These are phyloP conservation scores for Psidium friedrichsthalianum DNA, from an alignment of 345 rosid species.

Conservation along the genomic window DNA sequence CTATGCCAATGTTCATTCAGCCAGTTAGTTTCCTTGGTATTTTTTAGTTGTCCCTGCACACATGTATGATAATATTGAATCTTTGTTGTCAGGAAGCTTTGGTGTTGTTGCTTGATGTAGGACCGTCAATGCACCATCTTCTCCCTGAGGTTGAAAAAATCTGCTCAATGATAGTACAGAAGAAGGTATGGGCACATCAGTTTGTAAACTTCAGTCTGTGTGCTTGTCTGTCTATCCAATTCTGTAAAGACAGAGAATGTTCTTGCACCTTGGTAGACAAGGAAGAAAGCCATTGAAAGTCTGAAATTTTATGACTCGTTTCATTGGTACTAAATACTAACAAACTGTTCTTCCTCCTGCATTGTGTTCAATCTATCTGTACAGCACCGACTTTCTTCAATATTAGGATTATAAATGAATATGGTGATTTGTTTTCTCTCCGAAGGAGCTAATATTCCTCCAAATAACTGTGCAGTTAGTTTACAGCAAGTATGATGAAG, in stretches of 20 bases:
- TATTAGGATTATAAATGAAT: background rate
- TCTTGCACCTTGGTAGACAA: background rate
- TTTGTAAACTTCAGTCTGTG: background rate
- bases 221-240: background rate
- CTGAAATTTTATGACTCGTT: background rate
- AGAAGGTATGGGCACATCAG: constrained; percentile 39
- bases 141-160: constrained; percentile 56
- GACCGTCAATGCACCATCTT: constrained; percentile 65
- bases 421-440: background rate
- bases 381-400: background rate
- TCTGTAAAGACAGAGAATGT: background rate
- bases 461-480: constrained; percentile 47
- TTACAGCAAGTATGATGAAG: constrained; percentile 66
- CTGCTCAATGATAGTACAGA: constrained; percentile 59
- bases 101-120: constrained; percentile 73
- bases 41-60: background rate
- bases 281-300: background rate
- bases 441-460: background rate
- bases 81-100: constrained; percentile 49
- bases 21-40: background rate
- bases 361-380: background rate
- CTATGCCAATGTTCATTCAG: background rate
- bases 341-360: background rate
- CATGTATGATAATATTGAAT: background rate
- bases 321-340: background rate